phyloP scores from a whole-genome alignment of 805 yeast genomes.

The Candida ponderosae region DNA sequence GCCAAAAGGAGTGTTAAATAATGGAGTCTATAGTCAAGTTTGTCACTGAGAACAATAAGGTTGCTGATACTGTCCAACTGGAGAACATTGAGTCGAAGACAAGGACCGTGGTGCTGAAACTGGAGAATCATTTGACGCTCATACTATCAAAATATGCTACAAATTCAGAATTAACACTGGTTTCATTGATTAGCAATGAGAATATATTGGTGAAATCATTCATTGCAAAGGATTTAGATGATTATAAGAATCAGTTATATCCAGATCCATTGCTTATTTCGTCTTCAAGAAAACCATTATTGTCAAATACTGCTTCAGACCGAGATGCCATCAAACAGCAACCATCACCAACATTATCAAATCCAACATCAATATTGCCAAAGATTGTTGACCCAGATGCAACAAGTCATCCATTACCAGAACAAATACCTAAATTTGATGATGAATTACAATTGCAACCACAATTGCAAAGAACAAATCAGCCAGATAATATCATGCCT shows the following conservation, averaged over 20 bases:
- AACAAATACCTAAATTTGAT: conserved; percentile 40
- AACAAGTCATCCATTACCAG: neutral
- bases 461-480: too few species aligned
- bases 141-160: too few species aligned
- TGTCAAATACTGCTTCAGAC: neutral
- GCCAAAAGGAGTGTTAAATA: neutral
- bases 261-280: neutral
- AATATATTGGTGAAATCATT: neutral
- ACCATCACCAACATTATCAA: neutral
- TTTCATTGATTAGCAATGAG: neutral
- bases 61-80: too few species aligned
- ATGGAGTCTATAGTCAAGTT: neutral
- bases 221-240: neutral
- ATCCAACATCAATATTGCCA: neutral
- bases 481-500: too few species aligned
- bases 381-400: neutral
- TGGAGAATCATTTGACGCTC: neutral
- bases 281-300: too few species aligned
- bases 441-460: conserved; percentile 38
- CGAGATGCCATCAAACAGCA: neutral
- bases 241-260: neutral
- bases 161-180: neutral
- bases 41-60: neutral
- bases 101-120: neutral
- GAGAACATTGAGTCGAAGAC: neutral